phyloP scores from a whole-genome alignment of 805 yeast genomes.

The Myxozyma neotropica region DNA sequence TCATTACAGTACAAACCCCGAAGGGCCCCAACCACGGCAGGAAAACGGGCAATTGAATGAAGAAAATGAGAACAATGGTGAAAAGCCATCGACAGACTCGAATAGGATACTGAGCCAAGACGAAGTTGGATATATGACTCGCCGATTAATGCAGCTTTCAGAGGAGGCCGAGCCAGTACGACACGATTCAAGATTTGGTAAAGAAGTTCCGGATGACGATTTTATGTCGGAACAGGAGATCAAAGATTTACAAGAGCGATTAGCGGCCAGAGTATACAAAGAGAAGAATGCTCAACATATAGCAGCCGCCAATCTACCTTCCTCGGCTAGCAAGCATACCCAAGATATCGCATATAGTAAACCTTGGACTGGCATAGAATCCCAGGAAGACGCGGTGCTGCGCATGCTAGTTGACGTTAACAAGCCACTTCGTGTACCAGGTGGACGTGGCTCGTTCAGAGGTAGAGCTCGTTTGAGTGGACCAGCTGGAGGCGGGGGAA shows the following conservation, averaged over 20 bases:
- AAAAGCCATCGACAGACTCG: no score
- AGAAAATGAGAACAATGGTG: no score
- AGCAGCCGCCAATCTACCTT: constrained; percentile 49
- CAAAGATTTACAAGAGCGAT: constrained; percentile 21
- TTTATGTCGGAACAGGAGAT: constrained; percentile 12
- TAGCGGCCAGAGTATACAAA: constrained; percentile 46
- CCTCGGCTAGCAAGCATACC: constrained; percentile 49
- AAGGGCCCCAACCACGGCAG: no score
- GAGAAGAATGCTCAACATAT: constrained; percentile 47
- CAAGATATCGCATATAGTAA: constrained; percentile 52
- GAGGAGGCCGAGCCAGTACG: constrained; percentile 47
- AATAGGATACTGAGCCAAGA: neutral
- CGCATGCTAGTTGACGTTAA: constrained; percentile 60
- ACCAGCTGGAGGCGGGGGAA: constrained; percentile 37
- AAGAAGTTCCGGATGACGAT: constrained; percentile 4
- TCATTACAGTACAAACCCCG: no score
- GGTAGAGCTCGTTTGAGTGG: constrained; percentile 6
- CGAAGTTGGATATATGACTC: constrained; percentile 40
- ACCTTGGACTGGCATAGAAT: constrained; percentile 66
- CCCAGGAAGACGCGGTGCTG: constrained; percentile 49
- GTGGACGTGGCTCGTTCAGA: constrained; percentile 11
- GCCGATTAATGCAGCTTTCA: constrained; percentile 48
- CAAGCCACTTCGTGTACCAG: constrained; percentile 44
- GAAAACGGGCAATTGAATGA: no score
- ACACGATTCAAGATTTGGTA: constrained; percentile 46